Base-by-base conservation (phyloP, 2,329 filamentous ascomycete species). In the Phaeophleospora eucalypticola region DNA sequence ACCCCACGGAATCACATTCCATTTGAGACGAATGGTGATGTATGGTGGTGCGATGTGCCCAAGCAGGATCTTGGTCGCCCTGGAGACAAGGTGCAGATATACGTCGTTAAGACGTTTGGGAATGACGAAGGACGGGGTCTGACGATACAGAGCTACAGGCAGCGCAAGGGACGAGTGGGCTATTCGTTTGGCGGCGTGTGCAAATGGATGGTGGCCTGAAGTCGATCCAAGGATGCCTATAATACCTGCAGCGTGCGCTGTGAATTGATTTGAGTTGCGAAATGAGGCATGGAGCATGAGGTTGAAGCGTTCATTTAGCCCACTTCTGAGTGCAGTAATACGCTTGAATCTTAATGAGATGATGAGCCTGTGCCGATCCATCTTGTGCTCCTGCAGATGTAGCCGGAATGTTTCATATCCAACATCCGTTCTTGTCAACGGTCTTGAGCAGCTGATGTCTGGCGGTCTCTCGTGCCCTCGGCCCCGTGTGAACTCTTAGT, bases 31-130 rank as follows among this genome's bases (percentile, higher is more conserved):
- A 85, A 80, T n/a, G 86, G 91, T 49, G 87, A 86, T 12, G 85
- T 84, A 69, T 94, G 86, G 80, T 95, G 87, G 82, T 68, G 82
- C 1, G 91, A 96, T 67, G 78, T 96, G 3, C 60, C 65, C 3
- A 72, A 81, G 1, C 67, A 72, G 24, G 78, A 83, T 47, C 69
- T 94, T 16, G 88, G 88, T 1, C 73, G 73, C 0, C 79, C 82
- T 0, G 87, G 87, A 59, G 71, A 89, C 67, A 80, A 76, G 43
- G 70, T 91, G 4, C 77, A 76, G 54, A 67, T 93, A 21, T 79
- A 79, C 47, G 79, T 80, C 16, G 71, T 95, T 32, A 80, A 69
- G 10, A 71, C 61, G 18, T 76, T 80, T 41, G 66, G 71, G 54
- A 71, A 70, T 1, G 63, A 69, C 36, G 74, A 80, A 59, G 76